Conservation (phyloP, 768 basidiomycete genomes). For the Russula dissimulans region DNA sequence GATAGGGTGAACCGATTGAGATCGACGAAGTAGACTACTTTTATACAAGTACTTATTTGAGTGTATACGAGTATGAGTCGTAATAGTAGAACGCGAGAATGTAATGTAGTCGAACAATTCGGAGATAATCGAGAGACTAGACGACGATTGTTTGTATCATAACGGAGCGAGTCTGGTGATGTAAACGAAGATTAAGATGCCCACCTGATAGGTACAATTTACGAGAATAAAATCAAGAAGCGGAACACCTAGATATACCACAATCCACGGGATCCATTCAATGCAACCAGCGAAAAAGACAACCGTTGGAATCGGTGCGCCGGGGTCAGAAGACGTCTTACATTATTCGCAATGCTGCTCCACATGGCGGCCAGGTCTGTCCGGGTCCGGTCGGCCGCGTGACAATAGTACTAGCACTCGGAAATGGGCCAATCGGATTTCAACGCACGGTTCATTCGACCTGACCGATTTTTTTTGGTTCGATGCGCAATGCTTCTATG, state of each 20-base stretch:
- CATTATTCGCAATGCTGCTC: neutral
- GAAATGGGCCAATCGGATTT: neutral
- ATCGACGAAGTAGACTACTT: too few species aligned
- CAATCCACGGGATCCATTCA: conserved; percentile 90
- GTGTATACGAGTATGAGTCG: too few species aligned
- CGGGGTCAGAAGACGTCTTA: neutral
- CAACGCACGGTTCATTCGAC: neutral
- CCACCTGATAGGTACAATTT: conserved; percentile 97
- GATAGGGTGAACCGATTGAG: too few species aligned
- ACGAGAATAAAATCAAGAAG: conserved; percentile 95
- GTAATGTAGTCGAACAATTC: too few species aligned
- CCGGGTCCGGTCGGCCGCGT: neutral
- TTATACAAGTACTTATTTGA: too few species aligned
- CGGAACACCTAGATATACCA: conserved; percentile 97
- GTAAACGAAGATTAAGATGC: too few species aligned
- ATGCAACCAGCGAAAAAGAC: conserved; percentile 83
- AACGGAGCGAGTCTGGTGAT: too few species aligned
- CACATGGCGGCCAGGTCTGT: neutral
- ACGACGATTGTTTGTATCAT: too few species aligned
- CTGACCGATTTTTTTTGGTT: neutral
- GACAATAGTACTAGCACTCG: neutral
- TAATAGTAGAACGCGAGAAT: too few species aligned
- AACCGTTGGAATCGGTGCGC: conserved; percentile 27
- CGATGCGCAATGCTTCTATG: neutral
- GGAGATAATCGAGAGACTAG: too few species aligned